Evolutionary conservation across 2,329 filamentous ascomycete genomes (phyloP).

Genomic region (Penicillium nordicum): DNA sequence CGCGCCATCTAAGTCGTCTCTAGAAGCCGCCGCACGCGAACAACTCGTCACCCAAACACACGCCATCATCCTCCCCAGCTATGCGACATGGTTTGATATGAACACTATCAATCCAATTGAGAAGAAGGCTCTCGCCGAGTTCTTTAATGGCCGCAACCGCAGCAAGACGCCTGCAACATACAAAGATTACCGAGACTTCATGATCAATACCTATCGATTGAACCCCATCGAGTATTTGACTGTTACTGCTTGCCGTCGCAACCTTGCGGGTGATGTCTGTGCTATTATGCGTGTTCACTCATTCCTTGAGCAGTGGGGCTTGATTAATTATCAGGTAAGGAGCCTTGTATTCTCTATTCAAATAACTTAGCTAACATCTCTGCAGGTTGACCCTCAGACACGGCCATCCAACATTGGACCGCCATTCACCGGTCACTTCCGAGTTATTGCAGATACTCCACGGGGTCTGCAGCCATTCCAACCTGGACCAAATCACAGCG

Average conservation of each 20-base stretch:
- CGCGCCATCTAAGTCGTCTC: conserved; percentile 70
- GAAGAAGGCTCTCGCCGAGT: conserved; percentile 91
- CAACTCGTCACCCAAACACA: conserved; percentile 92
- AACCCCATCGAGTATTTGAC: conserved; percentile 96
- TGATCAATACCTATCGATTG: conserved; percentile 98
- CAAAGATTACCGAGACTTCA: conserved; percentile 98
- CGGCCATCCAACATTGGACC: conserved; percentile 92
- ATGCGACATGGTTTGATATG: conserved; percentile 99
- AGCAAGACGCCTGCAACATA: conserved; percentile 97
- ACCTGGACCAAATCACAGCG: conserved; percentile 72
- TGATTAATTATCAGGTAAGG: conserved; percentile 95
- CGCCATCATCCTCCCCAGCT: conserved; percentile 93
- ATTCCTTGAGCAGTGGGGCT: conserved; percentile 96
- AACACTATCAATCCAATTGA: conserved; percentile 85
- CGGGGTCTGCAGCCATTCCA: conserved; percentile 94
- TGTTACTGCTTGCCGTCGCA: conserved; percentile 90
- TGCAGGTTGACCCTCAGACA: conserved; percentile 89
- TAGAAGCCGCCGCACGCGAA: conserved; percentile 83
- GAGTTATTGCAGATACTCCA: conserved; percentile 91
- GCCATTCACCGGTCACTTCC: conserved; percentile 96
- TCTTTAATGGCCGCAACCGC: conserved; percentile 96
- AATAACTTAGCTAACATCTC: conserved; percentile 28
- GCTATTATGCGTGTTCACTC: conserved; percentile 98
- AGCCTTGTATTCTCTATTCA: background rate
- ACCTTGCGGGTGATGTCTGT: conserved; percentile 94